These are phyloP conservation scores for Pleurotus platypus DNA, from an alignment of 768 basidiomycete genomes.

Conservation along the genomic window DNA sequence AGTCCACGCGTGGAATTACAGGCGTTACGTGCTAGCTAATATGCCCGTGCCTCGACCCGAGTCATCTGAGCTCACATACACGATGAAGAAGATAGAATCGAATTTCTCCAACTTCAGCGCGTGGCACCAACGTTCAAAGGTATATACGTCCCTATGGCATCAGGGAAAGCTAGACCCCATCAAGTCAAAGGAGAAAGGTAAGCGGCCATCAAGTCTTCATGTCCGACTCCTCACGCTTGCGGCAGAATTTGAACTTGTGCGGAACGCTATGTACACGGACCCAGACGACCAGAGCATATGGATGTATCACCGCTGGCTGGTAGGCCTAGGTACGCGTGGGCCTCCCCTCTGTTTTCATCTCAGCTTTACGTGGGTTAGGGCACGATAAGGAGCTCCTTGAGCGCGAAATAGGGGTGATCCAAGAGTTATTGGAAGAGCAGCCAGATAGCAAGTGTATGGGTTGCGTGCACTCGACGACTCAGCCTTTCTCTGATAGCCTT, in stretches of 20 bases:
- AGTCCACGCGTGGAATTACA: constrained; percentile 97
- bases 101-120: constrained; percentile 99
- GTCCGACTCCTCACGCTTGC: neutral
- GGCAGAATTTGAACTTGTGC: constrained; percentile 87
- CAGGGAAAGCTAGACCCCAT: constrained; percentile 45
- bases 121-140: constrained; percentile 95
- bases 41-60: constrained; percentile 59
- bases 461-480: neutral
- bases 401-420: constrained; percentile 75
- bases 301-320: constrained; percentile 98
- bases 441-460: constrained; percentile 87
- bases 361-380: constrained; percentile 36
- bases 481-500: neutral
- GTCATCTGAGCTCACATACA: constrained; percentile 77
- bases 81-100: constrained; percentile 84
- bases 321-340: constrained; percentile 61
- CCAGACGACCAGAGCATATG: constrained; percentile 96
- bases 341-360: neutral
- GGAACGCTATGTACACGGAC: constrained; percentile 94
- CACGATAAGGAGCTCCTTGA: constrained; percentile 54
- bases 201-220: constrained; percentile 10
- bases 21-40: constrained; percentile 76
- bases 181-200: constrained; percentile 69
- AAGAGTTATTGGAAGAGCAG: constrained; percentile 83
- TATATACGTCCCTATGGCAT: constrained; percentile 65